Base-by-base conservation (phyloP, 2,329 filamentous ascomycete species). In the Sporothrix inflata region DNA sequence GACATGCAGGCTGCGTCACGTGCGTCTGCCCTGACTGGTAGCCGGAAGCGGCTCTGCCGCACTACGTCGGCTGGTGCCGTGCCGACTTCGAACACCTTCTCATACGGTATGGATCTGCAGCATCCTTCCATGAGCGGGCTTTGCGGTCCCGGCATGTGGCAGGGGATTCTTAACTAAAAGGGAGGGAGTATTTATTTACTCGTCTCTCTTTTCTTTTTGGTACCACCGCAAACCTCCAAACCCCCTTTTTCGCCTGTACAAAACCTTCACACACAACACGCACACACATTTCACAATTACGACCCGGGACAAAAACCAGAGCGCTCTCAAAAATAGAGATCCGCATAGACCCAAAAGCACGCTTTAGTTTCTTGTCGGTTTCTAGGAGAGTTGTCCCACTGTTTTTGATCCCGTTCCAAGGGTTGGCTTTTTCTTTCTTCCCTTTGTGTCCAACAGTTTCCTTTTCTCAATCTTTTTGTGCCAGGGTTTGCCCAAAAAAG, bases 31-130 rank as follows among this genome's bases (percentile, higher is more conserved):
- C 77, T 86, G 42, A 81, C 84, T 61, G 84, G 84, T 75, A 84
- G 86, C 75, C 84, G 87, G 74, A 92, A 92, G 82, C 87, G 90
- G 76, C 84, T 91, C 49, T 91, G 90, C 82, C 92, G 89, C 81
- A 73, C 69, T 5, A 38, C 34, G 4, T 51, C 71, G 14, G 57
- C 65, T 21, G 42, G 49, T 40, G n/a, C 70, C 14, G 66, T 65
- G 19, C 42, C 70, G 27, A 51, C 65, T 16, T 61, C 49, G 9
- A 65, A 70, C 14, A 27, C 73, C 16, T 73, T 65, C 68, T 60
- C 72, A 21, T 73, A 71, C 57, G 53, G 61, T 40, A 60, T 85
- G 73, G 80, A 84, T 57, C 79, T 82, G 27, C 79, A 85, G 57
- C 86, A 88, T 76, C 82, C 85, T 61, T 83, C 83, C 55, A 82